A percentile compares a stretch with the other conserved stretches of the same genome.
Conservation (phyloP, 805 yeast species). For the Candida sonorensis region DNA sequence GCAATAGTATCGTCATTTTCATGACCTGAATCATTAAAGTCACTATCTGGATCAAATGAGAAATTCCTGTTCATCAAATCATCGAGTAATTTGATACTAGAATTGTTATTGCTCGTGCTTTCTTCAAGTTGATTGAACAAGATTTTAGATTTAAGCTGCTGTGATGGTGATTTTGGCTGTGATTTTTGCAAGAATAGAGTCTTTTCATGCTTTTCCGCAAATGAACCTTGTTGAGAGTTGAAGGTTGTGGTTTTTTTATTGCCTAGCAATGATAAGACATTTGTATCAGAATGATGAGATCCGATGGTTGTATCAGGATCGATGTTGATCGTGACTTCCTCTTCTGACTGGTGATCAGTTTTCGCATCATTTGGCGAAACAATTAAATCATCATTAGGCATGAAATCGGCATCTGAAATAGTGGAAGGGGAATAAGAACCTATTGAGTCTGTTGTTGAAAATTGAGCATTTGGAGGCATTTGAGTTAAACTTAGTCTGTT, state of each 20-base stretch:
- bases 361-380: no score
- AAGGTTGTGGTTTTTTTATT: no score
- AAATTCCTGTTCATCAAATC: conserved; percentile 13
- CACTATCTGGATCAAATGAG: conserved; percentile 11
- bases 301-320: conserved; percentile 5
- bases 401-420: conserved; percentile 10
- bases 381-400: background rate
- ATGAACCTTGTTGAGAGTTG: conserved; percentile 7
- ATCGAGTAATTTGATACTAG: conserved; percentile 29
- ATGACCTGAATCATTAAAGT: no score
- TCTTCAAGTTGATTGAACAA: no score
- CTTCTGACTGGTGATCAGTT: conserved; percentile 3
- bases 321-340: conserved; percentile 24
- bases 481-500: background rate
- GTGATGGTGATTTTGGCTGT: conserved; percentile 1
- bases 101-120: conserved; percentile 1
- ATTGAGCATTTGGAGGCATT: conserved; percentile 12
- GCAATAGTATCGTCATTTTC: no score
- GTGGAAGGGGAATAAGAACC: conserved; percentile 24
- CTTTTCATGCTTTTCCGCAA: no score
- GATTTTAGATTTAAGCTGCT: no score
- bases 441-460: conserved; percentile 18
- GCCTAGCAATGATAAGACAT: no score
- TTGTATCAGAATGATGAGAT: background rate
- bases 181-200: conserved; percentile 12